Evolutionary conservation across 768 basidiomycete genomes (phyloP).

Genomic region (Suillus hirtellus): DNA sequence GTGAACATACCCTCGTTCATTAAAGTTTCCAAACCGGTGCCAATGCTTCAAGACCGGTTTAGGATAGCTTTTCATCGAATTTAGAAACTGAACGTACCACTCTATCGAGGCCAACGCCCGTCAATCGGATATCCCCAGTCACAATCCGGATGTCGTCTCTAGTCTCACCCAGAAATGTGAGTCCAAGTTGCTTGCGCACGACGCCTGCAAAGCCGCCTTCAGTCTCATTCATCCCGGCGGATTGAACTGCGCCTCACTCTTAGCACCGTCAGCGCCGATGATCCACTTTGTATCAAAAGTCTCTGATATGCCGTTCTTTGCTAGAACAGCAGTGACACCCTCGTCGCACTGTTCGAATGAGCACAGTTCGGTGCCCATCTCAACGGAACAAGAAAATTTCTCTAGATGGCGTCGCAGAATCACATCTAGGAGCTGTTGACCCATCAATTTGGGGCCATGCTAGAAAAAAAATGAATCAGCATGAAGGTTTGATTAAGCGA

Average conservation of each 20-base stretch:
- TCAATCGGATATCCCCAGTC: slow-evolving; percentile 38
- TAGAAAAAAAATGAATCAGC: background rate
- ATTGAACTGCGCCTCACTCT: slow-evolving; percentile 7
- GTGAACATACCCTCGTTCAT: background rate
- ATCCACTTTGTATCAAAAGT: slow-evolving; percentile 11
- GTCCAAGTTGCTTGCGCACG: slow-evolving; percentile 13
- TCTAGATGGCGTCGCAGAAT: slow-evolving; percentile 22
- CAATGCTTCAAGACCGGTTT: slow-evolving; percentile 34
- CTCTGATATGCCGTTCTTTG: slow-evolving; percentile 7
- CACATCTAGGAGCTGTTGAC: slow-evolving; percentile 29
- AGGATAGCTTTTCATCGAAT: background rate
- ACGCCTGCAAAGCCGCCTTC: background rate
- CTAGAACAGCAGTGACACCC: slow-evolving; percentile 25
- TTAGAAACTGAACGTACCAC: slow-evolving; percentile 28
- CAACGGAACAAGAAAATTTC: slow-evolving; percentile 32
- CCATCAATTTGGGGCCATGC: background rate
- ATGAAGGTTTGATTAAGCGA: background rate
- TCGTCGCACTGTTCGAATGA: slow-evolving; percentile 35
- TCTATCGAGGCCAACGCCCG: slow-evolving; percentile 35
- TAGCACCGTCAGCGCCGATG: slow-evolving; percentile 21
- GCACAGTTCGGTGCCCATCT: slow-evolving; percentile 36
- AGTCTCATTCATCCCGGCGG: background rate
- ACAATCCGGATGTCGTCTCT: slow-evolving; percentile 28
- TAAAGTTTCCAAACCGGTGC: slow-evolving; percentile 48
- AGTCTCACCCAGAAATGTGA: slow-evolving; percentile 31